A percentile compares a stretch with the other conserved stretches of the same genome.
These are phyloP conservation scores for Solanum neorickii DNA, from an alignment of 257 asterid genomes.

Conservation along the genomic window DNA sequence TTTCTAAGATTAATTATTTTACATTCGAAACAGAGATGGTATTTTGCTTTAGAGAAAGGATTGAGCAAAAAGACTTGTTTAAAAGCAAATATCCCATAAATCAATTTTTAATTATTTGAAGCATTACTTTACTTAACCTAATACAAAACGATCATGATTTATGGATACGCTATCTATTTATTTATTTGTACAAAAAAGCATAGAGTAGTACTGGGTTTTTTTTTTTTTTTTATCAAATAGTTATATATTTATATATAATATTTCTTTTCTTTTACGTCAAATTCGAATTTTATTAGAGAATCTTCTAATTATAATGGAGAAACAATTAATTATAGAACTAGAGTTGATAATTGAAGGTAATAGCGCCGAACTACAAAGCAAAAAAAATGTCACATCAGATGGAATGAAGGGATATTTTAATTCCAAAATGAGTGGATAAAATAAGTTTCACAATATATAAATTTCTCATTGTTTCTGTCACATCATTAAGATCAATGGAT, in stretches of 20 bases:
- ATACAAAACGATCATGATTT: background rate
- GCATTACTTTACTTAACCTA: background rate
- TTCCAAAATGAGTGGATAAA: background rate
- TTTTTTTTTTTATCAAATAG: background rate
- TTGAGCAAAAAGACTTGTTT: background rate
- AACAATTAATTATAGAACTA: background rate
- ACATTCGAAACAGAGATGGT: background rate
- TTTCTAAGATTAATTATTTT: background rate
- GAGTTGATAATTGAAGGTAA: background rate
- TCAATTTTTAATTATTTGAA: background rate
- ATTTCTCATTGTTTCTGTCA: background rate
- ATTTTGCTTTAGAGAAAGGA: background rate
- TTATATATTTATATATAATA: background rate
- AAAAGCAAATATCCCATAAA: background rate
- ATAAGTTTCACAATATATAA: background rate
- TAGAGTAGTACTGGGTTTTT: background rate
- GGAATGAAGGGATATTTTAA: background rate
- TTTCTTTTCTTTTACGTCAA: background rate
- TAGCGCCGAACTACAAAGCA: background rate
- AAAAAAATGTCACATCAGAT: background rate
- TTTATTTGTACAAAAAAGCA: background rate
- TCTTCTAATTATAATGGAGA: background rate
- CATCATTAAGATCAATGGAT: background rate
- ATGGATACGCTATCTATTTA: background rate
- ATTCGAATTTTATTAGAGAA: background rate